Evolutionary conservation across 2,329 filamentous ascomycete genomes (phyloP).

Genomic region (Colletotrichum destructivum): DNA sequence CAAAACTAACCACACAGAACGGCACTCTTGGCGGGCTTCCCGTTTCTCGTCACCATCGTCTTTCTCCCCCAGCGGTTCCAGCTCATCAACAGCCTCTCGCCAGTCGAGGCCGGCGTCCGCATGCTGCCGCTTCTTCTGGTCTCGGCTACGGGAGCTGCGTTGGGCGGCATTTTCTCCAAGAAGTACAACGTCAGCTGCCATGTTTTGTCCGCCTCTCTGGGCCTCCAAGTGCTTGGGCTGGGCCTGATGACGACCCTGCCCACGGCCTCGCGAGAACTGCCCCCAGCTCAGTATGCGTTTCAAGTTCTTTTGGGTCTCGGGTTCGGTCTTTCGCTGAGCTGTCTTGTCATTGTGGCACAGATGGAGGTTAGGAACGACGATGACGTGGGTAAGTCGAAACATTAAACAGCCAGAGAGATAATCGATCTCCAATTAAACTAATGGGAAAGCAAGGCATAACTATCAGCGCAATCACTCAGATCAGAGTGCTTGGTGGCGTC

Average conservation of each 20-base stretch:
- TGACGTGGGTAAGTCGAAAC: constrained; percentile 48
- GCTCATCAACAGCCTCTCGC: too few species aligned
- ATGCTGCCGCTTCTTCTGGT: constrained; percentile 48
- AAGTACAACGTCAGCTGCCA: constrained; percentile 11
- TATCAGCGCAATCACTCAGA: constrained; percentile 56
- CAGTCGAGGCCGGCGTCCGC: too few species aligned
- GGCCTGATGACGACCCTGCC: constrained; percentile 49
- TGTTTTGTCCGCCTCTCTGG: constrained; percentile 45
- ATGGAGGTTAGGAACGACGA: constrained; percentile 8
- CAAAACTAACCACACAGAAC: too few species aligned
- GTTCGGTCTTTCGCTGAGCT: constrained; percentile 53
- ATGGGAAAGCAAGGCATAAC: neutral
- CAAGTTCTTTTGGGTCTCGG: constrained; percentile 56
- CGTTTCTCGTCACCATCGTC: too few species aligned
- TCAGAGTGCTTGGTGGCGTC: constrained; percentile 56
- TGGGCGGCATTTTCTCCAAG: constrained; percentile 1
- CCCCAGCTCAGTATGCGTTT: constrained; percentile 50
- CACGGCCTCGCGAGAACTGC: neutral
- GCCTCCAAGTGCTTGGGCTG: constrained; percentile 53
- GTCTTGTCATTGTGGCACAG: constrained; percentile 41
- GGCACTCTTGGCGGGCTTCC: too few species aligned
- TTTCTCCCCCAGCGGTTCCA: too few species aligned
- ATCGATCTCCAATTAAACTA: neutral
- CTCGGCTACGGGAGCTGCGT: constrained; percentile 5
- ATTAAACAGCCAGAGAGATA: neutral